These are phyloP conservation scores for Fomitiporia mediterranea DNA, from an alignment of 1,284 basidiomycete genomes.

Conservation along the genomic window DNA sequence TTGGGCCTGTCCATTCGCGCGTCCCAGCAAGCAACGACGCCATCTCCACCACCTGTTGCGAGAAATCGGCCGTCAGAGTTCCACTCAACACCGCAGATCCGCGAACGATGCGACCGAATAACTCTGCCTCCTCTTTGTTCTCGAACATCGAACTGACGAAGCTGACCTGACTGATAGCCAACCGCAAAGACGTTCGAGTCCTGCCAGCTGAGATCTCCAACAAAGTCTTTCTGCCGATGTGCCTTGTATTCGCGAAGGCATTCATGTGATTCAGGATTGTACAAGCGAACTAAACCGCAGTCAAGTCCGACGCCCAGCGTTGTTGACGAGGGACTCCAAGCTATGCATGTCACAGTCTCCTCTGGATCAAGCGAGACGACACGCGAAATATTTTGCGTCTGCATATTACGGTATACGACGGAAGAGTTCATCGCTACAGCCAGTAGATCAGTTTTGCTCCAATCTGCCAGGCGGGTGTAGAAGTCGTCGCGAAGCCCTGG, in stretches of 20 bases:
- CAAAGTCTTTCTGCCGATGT: constrained; percentile 7
- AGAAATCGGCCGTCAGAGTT: constrained; percentile 15
- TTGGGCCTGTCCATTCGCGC: constrained; percentile 4
- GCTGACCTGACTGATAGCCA: constrained; percentile 14
- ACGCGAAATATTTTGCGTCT: constrained; percentile 1
- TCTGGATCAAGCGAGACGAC: neutral
- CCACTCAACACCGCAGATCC: constrained; percentile 19
- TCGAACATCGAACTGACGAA: constrained; percentile 18
- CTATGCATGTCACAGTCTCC: constrained; percentile 10
- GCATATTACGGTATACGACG: constrained; percentile 19
- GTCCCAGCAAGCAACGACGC: constrained; percentile 15
- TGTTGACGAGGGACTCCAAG: constrained; percentile 10
- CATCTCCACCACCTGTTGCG: constrained; percentile 18
- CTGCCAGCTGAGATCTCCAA: constrained; percentile 18
- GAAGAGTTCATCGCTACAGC: constrained; percentile 17
- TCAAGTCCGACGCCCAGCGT: constrained; percentile 11
- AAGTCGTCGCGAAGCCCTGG: constrained; percentile 19
- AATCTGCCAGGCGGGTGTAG: constrained; percentile 15
- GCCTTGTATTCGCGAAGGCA: neutral
- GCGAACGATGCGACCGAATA: constrained; percentile 11
- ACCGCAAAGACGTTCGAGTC: constrained; percentile 18
- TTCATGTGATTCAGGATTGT: neutral
- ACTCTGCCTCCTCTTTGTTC: constrained; percentile 9
- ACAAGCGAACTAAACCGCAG: constrained; percentile 11
- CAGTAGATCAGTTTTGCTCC: constrained; percentile 15